These are phyloP conservation scores for Musa balbisiana DNA, from an alignment of 202 grass and related monocot species.

Conservation along the genomic window DNA sequence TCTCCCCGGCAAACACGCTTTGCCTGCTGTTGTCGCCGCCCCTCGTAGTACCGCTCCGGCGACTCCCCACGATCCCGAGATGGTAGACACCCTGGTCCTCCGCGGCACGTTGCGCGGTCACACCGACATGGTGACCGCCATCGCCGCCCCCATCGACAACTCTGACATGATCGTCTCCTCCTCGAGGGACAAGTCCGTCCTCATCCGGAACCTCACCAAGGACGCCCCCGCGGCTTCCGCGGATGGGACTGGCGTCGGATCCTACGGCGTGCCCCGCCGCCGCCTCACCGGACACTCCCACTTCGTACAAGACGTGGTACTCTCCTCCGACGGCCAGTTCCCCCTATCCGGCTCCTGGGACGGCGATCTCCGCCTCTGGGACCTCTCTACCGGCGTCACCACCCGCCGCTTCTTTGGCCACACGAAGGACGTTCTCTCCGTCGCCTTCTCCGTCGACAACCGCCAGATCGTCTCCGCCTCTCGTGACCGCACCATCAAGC, in stretches of 20 bases:
- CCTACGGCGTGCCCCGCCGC: constrained; percentile 7
- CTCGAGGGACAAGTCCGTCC: constrained; percentile 12
- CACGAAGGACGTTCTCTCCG: constrained; percentile 14
- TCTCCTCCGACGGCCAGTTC: constrained; percentile 16
- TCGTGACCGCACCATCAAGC: constrained; percentile 10
- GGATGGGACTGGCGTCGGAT: not conserved
- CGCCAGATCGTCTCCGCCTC: constrained; percentile 7
- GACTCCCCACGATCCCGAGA: not conserved
- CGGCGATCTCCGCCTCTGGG: constrained; percentile 9
- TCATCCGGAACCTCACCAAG: constrained; percentile 6
- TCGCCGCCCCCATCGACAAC: constrained; percentile 12
- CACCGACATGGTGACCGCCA: constrained; percentile 3
- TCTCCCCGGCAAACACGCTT: too few species aligned
- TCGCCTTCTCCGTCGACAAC: constrained; percentile 11
- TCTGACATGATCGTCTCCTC: constrained; percentile 14
- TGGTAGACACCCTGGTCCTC: constrained; percentile 10
- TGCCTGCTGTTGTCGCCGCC: too few species aligned
- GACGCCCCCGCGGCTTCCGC: not conserved
- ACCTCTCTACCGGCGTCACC: constrained; percentile 2
- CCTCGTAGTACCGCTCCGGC: too few species aligned
- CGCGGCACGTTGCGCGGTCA: constrained; percentile 10
- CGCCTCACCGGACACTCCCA: constrained; percentile 13
- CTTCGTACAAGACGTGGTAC: constrained; percentile 8
- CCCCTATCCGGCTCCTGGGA: constrained; percentile 13
- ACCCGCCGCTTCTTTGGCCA: constrained; percentile 10